Conservation (phyloP, 2,329 filamentous ascomycete species). For the Fusarium scirpi region DNA sequence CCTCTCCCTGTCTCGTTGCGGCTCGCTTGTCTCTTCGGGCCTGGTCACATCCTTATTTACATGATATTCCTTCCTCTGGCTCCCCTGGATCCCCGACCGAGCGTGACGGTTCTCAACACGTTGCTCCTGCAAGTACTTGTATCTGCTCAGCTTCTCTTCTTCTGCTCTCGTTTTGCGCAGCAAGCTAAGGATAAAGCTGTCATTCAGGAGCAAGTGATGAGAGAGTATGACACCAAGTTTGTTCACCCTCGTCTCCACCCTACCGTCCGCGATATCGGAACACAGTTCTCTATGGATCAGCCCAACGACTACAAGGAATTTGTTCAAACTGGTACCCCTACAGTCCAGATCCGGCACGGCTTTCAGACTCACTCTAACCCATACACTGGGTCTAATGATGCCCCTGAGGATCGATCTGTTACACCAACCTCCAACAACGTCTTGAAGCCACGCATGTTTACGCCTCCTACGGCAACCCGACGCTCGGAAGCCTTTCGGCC, state of each 20-base stretch:
- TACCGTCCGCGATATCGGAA: constrained; percentile 80
- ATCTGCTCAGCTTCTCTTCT: constrained; percentile 79
- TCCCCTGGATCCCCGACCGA: constrained; percentile 81
- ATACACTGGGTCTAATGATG: constrained; percentile 67
- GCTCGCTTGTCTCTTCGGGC: constrained; percentile 91
- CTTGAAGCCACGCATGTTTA: constrained; percentile 58
- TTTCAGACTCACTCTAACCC: constrained; percentile 88
- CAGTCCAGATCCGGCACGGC: constrained; percentile 75
- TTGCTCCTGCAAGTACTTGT: constrained; percentile 81
- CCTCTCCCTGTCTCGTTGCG: constrained; percentile 85
- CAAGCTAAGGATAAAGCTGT: constrained; percentile 87
- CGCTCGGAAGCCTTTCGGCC: constrained; percentile 54
- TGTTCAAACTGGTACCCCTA: constrained; percentile 65
- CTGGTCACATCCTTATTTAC: constrained; percentile 92
- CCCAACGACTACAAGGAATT: constrained; percentile 57
- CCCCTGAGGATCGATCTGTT: constrained; percentile 62
- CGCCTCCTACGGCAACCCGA: constrained; percentile 52
- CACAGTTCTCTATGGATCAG: constrained; percentile 74
- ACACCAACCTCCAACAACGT: constrained; percentile 53
- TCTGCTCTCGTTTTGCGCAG: constrained; percentile 81
- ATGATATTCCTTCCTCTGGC: constrained; percentile 86
- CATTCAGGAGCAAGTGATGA: constrained; percentile 90
- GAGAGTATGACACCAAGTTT: constrained; percentile 96
- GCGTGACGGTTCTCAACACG: constrained; percentile 85
- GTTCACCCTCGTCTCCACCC: constrained; percentile 91